Conservation (phyloP, 768 basidiomycete genomes). For the Collybia mongolica region DNA sequence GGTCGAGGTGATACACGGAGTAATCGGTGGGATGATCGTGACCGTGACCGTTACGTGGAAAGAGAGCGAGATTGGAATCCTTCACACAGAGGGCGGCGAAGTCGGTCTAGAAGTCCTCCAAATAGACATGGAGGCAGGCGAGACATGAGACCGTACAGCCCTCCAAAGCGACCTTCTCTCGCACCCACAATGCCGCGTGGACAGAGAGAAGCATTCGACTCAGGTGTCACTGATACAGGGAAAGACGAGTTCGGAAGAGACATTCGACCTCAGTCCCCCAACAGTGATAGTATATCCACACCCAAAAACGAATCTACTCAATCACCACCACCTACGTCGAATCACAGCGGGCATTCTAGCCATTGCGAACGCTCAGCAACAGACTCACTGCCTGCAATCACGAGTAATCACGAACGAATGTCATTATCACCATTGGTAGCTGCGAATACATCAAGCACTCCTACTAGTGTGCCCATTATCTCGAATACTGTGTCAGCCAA, state of each 20-base stretch:
- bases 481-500: constrained; percentile 32
- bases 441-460: constrained; percentile 57
- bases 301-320: constrained; percentile 18
- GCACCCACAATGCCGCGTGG: constrained; percentile 21
- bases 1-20: constrained; percentile 48
- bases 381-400: constrained; percentile 39
- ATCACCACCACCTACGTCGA: constrained; percentile 19
- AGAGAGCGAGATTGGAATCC: constrained; percentile 40
- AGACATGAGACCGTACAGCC: constrained; percentile 57
- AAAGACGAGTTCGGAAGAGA: constrained; percentile 91
- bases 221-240: constrained; percentile 30
- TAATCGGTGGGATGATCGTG: constrained; percentile 59
- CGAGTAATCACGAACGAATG: constrained; percentile 46
- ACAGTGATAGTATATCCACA: constrained; percentile 24
- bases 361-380: constrained; percentile 32
- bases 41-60: constrained; percentile 52
- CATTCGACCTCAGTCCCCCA: constrained; percentile 57
- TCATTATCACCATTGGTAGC: constrained; percentile 40
- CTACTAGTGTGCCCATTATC: constrained; percentile 38
- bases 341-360: constrained; percentile 7
- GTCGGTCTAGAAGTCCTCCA: constrained; percentile 75
- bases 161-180: constrained; percentile 47
- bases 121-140: constrained; percentile 53
- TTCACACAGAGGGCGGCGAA: constrained; percentile 45
- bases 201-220: constrained; percentile 22